Conservation (phyloP, 2,329 filamentous ascomycete species). For the Epichloe bromicola region DNA sequence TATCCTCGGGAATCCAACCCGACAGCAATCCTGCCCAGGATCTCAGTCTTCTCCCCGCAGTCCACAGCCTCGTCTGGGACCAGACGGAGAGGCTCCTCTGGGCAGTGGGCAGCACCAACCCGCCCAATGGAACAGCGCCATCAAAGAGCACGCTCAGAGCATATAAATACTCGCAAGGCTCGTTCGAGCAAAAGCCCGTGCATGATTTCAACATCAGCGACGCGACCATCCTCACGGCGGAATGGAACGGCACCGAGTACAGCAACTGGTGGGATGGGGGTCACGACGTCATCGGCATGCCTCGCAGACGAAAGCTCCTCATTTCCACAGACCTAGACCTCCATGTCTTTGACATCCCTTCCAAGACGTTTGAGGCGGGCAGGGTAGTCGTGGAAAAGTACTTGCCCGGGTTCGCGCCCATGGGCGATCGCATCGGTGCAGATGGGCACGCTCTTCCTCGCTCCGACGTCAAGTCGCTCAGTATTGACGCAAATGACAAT, state of each 20-base stretch:
- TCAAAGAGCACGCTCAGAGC: conserved; percentile 1
- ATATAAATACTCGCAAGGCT: background rate
- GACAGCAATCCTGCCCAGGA: background rate
- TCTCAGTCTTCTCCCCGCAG: background rate
- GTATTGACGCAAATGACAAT: background rate
- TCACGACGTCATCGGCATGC: background rate
- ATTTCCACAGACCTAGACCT: conserved; percentile 2
- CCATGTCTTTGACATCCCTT: background rate
- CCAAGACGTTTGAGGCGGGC: background rate
- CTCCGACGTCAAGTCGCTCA: conserved; percentile 1
- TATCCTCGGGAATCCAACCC: background rate
- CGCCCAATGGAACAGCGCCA: background rate
- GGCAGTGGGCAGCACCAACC: background rate
- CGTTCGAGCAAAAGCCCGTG: background rate
- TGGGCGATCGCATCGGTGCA: background rate
- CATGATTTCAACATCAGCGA: background rate
- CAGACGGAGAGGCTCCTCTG: background rate
- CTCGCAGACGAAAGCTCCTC: background rate
- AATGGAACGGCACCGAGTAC: background rate
- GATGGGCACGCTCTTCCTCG: background rate
- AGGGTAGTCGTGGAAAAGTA: background rate
- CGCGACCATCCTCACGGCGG: background rate
- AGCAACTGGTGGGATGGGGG: conserved; percentile 2
- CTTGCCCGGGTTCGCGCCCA: background rate
- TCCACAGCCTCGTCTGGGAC: conserved; percentile 2